Evolutionary conservation across 345 rosid genomes (phyloP).

Genomic region (Eucalyptus sideroxylon): DNA sequence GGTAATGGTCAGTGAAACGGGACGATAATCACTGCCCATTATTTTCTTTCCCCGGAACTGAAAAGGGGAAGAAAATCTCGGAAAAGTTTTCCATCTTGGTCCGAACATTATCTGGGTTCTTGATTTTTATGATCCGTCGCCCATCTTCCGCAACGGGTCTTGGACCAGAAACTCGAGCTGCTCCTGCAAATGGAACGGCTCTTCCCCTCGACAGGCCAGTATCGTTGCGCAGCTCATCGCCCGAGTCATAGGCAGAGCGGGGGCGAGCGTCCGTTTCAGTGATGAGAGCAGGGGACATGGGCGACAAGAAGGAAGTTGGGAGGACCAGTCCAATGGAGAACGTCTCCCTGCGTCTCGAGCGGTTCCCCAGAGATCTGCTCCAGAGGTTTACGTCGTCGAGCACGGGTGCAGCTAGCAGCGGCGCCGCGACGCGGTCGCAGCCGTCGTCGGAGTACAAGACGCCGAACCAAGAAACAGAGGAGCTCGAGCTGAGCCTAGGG

Average conservation of each 20-base stretch:
- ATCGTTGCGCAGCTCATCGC: neutral
- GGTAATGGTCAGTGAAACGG: neutral
- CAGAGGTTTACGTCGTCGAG: slow-evolving; percentile 38
- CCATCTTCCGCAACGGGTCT: neutral
- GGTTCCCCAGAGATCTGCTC: slow-evolving; percentile 37
- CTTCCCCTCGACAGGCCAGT: neutral
- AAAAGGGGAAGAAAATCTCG: neutral
- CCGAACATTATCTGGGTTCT: neutral
- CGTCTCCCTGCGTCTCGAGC: neutral
- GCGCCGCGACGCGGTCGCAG: neutral
- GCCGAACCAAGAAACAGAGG: slow-evolving; percentile 10
- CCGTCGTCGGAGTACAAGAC: neutral
- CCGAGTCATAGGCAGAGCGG: neutral
- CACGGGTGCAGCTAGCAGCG: neutral
- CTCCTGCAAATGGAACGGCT: neutral
- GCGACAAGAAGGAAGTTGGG: neutral
- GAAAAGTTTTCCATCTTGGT: neutral
- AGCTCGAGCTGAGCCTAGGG: slow-evolving; percentile 80
- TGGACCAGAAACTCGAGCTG: neutral
- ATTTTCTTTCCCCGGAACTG: neutral
- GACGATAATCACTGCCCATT: neutral
- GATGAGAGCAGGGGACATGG: neutral
- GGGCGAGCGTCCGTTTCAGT: neutral
- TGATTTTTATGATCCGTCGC: neutral
- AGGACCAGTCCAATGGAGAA: neutral